A percentile compares a stretch with the other conserved stretches of the same genome.
phyloP scores from a whole-genome alignment of 148 eudicot genomes.

The Vaccinium macrocarpon region DNA sequence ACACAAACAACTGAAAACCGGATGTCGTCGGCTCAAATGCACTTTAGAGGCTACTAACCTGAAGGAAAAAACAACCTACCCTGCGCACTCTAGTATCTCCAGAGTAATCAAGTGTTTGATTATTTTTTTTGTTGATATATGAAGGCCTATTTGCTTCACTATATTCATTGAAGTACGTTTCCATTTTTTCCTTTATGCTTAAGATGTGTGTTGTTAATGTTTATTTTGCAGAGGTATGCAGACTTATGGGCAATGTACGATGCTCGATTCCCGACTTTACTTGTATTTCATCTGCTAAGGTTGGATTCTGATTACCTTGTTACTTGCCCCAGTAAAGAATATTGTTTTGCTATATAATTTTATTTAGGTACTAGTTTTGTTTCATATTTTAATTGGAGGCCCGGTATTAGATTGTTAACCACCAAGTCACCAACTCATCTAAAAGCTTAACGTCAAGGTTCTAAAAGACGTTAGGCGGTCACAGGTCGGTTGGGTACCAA shows the following conservation, averaged over 20 bases:
- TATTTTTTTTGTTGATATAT: neutral
- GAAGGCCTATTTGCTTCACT: neutral
- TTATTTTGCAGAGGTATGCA: conserved; percentile 65
- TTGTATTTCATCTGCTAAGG: conserved; percentile 91
- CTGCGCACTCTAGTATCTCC: no score
- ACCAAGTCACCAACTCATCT: no score
- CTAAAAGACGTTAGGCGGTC: no score
- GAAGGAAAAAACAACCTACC: no score
- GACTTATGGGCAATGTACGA: conserved; percentile 61
- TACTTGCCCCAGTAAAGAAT: neutral
- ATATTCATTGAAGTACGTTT: neutral
- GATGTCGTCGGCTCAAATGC: no score
- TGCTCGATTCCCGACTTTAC: conserved; percentile 96
- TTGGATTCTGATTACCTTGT: conserved; percentile 28
- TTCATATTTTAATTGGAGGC: neutral
- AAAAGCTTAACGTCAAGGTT: no score
- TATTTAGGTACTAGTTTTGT: neutral
- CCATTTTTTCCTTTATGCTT: neutral
- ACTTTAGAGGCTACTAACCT: no score
- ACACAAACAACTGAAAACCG: no score
- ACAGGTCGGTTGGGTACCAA: no score
- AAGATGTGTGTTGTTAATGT: conserved; percentile 7
- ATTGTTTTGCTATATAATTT: neutral
- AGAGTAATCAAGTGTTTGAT: neutral
- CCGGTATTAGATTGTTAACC: no score